Base-by-base conservation (phyloP, 2,329 filamentous ascomycete species). In the Ophiostoma sp. region DNA sequence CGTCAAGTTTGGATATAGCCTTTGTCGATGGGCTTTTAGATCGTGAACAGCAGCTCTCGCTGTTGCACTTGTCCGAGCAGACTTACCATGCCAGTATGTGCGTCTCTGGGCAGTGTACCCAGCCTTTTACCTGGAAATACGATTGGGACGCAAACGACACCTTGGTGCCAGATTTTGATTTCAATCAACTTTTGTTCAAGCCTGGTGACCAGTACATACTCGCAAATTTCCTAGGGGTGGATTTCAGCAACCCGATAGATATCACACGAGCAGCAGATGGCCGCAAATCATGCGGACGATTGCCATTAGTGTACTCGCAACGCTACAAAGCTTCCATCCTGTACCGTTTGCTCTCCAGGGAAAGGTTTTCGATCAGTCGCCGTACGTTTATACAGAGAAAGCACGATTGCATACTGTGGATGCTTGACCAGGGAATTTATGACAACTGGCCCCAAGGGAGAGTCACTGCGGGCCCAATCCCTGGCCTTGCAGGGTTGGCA, bases 391-490 rank as follows among this genome's bases (percentile, higher is more conserved):
- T 42, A 42, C 39, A 42, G 39, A 42, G 19, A 22, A 64, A 42
- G 8, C 19, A 15, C 42, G 63, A 68, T 15, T 28, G 39, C 11
- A 11, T 31, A 17, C 2, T 48, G 3, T 68, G 63, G 63, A 31
- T 48, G 39, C 61, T 66, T 4, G 61, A 66, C 22, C 61, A 66
- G 36, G 36, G 61, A 8, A 36, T 45, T 3, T 28, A 22, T 7
- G 61, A 45, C 12, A 66, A 66, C 11, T 45, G 61, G 61, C 61
- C 61, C 3, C 61, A 66, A 31, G 61, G 61, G 45, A 66, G 48
- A 7, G n/a, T 22, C 4, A 17, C 22, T 3, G 42, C 63, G 2
- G 39, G 39, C 17, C 25, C 15, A 3, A 28, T 48, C 2, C 0
- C 22, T 4, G 63, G 63, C 22, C 42, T 68, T 48, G 63, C 63